Evolutionary conservation across 1,284 basidiomycete genomes (phyloP).

Genomic region (Phenoliferia sp.): DNA sequence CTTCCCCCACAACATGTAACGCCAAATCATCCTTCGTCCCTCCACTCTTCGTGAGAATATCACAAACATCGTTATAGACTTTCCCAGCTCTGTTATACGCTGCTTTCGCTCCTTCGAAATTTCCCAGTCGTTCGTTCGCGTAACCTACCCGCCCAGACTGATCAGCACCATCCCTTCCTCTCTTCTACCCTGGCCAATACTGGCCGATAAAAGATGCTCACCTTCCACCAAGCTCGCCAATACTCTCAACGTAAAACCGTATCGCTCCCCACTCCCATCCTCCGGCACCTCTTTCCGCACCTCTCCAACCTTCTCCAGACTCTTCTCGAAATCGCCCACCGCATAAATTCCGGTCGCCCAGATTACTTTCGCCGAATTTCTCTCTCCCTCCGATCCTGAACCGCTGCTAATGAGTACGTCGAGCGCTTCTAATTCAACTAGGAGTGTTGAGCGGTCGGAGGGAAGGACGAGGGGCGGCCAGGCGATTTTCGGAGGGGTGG

Average conservation of each 20-base stretch:
- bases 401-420: neutral
- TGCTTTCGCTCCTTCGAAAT: neutral
- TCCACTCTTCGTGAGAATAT: neutral
- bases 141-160: neutral
- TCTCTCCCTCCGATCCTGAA: neutral
- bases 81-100: conserved; percentile 6
- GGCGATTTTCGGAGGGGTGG: neutral
- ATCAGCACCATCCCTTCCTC: neutral
- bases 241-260: conserved; percentile 24
- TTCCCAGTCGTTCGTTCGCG: conserved; percentile 1
- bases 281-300: neutral
- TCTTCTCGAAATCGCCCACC: conserved; percentile 5
- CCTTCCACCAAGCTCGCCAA: conserved; percentile 10
- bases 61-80: conserved; percentile 13
- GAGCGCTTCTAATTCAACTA: conserved; percentile 8
- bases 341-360: conserved; percentile 6
- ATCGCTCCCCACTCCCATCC: conserved; percentile 8
- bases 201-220: conserved; percentile 6
- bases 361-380: conserved; percentile 15
- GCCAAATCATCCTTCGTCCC: conserved; percentile 12
- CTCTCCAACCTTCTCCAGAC: neutral
- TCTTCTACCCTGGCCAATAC: neutral
- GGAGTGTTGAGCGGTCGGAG: neutral
- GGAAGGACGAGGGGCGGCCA: neutral
- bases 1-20: conserved; percentile 19